Base-by-base conservation (phyloP, 2,329 filamentous ascomycete species). In the Botrytis tulipae region DNA sequence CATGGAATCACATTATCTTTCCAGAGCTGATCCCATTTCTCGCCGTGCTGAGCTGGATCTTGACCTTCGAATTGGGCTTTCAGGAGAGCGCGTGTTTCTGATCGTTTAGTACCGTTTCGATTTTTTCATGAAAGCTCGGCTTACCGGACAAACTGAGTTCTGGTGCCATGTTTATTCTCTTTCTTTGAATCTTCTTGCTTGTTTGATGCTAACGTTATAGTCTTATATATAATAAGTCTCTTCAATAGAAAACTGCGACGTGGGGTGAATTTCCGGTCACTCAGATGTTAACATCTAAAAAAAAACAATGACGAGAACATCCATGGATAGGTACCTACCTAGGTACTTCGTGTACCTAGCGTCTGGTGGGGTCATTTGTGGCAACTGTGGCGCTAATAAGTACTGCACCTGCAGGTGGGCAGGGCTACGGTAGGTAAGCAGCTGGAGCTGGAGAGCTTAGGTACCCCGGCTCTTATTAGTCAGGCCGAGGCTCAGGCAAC, bases 21-120 rank as follows among this genome's bases (percentile, higher is more conserved):
- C 84, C 86, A 89, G 59, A 86, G 83, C 40, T 82, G 79, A 76
- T 86, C 82, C 87, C 87, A 89, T 77, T 76, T 79, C 37, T 66
- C 20, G 51, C 74, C 75, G 67, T 81, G 78, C 9, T 73, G 71
- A 9, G 70, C n/a, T 14, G 46, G 46, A n/a, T 72, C 70, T 7
- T 72, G 73, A 16, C 60, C 35, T 22, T 72, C 65, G 74, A 81
- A 81, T 70, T 80, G 80, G 18, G 76, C 75, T 40, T 71, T 70
- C 10, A 81, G 75, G n/a, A 74, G 74, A 25, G 75, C 75, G n/a
- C 80, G 76, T 16, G 71, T 75, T 14, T 79, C 76, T 22, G 71
- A 61, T 77, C 76, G 57, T 61, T 37, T 18, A 74, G n/a, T 44
- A 42, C 42, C 59, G 68, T 48, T 57, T 32, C 42, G 29, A 51